A percentile compares a stretch with the other conserved stretches of the same genome.
Evolutionary conservation across 148 eudicot species (phyloP).

Genomic region (Cornus florida): DNA sequence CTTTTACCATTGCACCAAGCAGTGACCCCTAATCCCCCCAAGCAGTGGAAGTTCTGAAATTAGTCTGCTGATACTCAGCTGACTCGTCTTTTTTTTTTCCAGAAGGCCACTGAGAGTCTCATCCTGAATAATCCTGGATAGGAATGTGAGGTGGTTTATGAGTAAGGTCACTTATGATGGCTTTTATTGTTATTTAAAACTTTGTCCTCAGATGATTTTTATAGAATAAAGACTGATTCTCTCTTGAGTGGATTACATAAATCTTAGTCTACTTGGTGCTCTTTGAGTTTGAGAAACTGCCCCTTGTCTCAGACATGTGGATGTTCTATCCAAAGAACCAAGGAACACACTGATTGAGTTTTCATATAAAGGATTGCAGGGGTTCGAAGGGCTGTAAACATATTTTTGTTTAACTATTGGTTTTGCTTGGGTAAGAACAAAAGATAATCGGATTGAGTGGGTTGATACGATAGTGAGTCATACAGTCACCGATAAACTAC

Average conservation of each 20-base stretch:
- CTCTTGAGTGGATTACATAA: neutral
- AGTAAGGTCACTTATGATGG: neutral
- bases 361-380: neutral
- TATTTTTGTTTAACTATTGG: neutral
- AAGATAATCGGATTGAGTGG: neutral
- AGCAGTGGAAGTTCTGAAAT: neutral
- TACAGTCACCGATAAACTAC: neutral
- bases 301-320: neutral
- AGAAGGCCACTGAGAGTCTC: neutral
- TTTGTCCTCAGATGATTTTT: neutral
- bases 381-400: neutral
- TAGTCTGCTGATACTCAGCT: neutral
- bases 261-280: neutral
- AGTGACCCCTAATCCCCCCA: no score
- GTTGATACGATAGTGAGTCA: neutral
- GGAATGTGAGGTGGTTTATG: neutral
- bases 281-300: neutral
- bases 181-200: neutral
- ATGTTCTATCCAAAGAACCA: neutral
- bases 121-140: neutral
- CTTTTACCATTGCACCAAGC: no score
- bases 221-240: neutral
- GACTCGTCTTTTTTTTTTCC: neutral
- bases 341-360: neutral
- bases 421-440: neutral